These are phyloP conservation scores for Rosa multiflora DNA, from an alignment of 306 rosid genomes.

Conservation along the genomic window DNA sequence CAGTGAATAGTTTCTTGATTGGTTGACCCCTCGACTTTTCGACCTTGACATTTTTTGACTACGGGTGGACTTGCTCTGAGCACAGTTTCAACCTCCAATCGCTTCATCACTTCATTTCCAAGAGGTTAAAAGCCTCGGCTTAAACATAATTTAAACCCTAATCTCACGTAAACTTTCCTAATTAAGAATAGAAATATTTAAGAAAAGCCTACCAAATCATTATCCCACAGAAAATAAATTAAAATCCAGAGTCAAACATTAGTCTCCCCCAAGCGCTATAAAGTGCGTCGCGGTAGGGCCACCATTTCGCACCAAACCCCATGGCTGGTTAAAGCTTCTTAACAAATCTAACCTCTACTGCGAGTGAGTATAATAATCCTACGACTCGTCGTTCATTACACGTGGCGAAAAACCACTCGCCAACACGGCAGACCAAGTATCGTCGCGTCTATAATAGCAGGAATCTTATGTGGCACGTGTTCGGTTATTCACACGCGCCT, in stretches of 20 bases:
- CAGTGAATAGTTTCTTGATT: no score
- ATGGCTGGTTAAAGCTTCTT: not conserved
- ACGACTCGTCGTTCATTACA: not conserved
- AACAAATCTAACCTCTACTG: not conserved
- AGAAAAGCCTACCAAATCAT: constrained; percentile 4
- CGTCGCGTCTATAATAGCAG: constrained; percentile 1
- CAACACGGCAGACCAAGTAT: not conserved
- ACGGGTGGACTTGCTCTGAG: no score
- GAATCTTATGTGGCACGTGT: constrained; percentile 55
- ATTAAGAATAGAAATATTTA: not conserved
- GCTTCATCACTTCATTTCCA: not conserved
- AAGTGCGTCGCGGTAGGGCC: not conserved
- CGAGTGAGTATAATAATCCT: not conserved
- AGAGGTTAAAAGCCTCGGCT: not conserved
- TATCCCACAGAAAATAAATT: not conserved
- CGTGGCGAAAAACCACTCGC: constrained; percentile 17
- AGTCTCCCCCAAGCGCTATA: constrained; percentile 38
- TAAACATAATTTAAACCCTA: not conserved
- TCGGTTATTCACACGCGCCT: constrained; percentile 25
- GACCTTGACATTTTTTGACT: no score
- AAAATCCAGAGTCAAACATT: constrained; percentile 14
- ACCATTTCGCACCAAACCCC: not conserved
- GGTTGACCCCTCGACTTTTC: no score
- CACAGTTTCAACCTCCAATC: not conserved
- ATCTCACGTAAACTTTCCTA: constrained; percentile 29